phyloP scores from a whole-genome alignment of 1,139 yeast species.

The Diutina catenulata region DNA sequence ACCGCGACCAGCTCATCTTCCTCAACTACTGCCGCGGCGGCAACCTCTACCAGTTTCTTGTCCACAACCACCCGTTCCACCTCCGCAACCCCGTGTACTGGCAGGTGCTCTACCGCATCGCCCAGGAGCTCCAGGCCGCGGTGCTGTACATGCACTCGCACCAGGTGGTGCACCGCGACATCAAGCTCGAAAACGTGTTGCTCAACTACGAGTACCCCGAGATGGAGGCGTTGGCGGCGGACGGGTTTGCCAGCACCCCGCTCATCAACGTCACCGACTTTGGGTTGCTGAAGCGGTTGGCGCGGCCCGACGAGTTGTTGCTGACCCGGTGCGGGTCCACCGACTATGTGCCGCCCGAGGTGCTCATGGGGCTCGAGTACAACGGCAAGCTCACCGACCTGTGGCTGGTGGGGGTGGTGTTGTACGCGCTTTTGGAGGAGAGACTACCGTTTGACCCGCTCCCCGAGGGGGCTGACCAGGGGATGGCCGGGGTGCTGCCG shows the following conservation, averaged over 20 bases:
- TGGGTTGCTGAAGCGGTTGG: conserved; percentile 68
- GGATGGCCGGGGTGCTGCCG: conserved; percentile 24
- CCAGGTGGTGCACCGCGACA: conserved; percentile 72
- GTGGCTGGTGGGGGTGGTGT: conserved; percentile 90
- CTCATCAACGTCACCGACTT: conserved; percentile 59
- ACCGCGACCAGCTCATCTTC: conserved; percentile 38
- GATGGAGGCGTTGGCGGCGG: conserved; percentile 6
- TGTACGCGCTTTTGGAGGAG: conserved; percentile 73
- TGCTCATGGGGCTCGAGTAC: conserved; percentile 79
- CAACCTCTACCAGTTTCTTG: conserved; percentile 57
- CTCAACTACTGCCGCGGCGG: conserved; percentile 79
- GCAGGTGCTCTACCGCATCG: conserved; percentile 43
- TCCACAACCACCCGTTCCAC: conserved; percentile 17
- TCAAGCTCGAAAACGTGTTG: conserved; percentile 73
- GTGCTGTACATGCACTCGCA: conserved; percentile 61
- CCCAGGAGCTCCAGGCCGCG: conserved; percentile 58
- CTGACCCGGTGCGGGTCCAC: conserved; percentile 91
- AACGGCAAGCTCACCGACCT: conserved; percentile 85
- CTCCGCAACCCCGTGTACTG: conserved; percentile 26
- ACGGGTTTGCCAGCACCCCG: conserved; percentile 24
- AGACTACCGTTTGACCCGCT: conserved; percentile 76
- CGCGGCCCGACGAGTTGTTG: conserved; percentile 46
- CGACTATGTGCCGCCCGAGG: conserved; percentile 90
- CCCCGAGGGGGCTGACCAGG: conserved; percentile 27
- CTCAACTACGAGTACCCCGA: conserved; percentile 21